These are phyloP conservation scores for Candida pseudocylindracea DNA, from an alignment of 1,139 yeast genomes.

Conservation along the genomic window DNA sequence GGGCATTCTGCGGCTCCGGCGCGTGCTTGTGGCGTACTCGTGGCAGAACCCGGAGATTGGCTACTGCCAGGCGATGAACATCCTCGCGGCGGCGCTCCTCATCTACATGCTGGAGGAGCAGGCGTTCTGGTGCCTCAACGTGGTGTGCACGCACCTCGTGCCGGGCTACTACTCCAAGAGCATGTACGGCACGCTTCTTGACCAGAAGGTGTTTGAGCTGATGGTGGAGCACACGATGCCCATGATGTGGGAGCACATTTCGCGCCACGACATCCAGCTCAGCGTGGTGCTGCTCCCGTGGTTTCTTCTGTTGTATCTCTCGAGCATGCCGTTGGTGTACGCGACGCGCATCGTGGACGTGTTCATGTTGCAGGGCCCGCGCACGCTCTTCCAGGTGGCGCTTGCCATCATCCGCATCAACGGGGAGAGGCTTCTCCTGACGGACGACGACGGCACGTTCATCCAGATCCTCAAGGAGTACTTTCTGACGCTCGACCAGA, in stretches of 20 bases:
- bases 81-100: slow-evolving; percentile 80
- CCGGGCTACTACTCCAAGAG: slow-evolving; percentile 96
- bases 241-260: slow-evolving; percentile 62
- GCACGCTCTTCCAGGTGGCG: slow-evolving; percentile 80
- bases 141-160: slow-evolving; percentile 64
- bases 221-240: slow-evolving; percentile 86
- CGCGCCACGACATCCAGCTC: slow-evolving; percentile 66
- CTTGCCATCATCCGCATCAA: slow-evolving; percentile 70
- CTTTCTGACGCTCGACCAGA: slow-evolving; percentile 56
- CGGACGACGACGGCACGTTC: slow-evolving; percentile 85
- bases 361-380: slow-evolving; percentile 78
- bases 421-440: slow-evolving; percentile 59
- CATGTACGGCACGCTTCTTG: slow-evolving; percentile 91
- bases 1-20: slow-evolving; percentile 65
- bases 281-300: slow-evolving; percentile 91
- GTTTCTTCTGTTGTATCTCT: slow-evolving; percentile 79
- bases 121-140: slow-evolving; percentile 81
- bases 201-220: slow-evolving; percentile 83
- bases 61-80: slow-evolving; percentile 98
- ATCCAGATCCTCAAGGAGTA: slow-evolving; percentile 69
- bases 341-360: slow-evolving; percentile 87
- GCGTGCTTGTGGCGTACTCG: slow-evolving; percentile 82
- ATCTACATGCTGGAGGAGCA: slow-evolving; percentile 95
- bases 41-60: slow-evolving; percentile 98
- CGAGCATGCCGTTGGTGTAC: slow-evolving; percentile 84